Percentiles rank a stretch among this genome's conserved stretches.
Conservation (phyloP, 2,329 filamentous ascomycete genomes). For the Mariannaea sp. region DNA sequence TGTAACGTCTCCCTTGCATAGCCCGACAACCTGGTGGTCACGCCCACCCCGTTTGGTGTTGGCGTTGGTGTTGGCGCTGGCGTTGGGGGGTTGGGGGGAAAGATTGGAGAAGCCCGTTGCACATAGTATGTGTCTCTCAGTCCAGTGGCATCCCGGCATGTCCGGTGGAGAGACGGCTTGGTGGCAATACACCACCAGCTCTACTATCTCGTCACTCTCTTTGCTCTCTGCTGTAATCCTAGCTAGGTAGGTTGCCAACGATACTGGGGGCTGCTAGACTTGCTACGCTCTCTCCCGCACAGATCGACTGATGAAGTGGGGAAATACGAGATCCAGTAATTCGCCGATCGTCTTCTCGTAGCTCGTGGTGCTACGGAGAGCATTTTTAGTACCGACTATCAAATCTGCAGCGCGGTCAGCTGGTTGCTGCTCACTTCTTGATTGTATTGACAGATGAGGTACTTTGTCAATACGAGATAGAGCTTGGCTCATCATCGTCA, state of each 20-base stretch:
- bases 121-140: too few species aligned
- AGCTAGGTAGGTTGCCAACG: too few species aligned
- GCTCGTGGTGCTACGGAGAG: slow-evolving; percentile 28
- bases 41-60: too few species aligned
- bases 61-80: too few species aligned
- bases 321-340: slow-evolving; percentile 36
- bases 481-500: not conserved
- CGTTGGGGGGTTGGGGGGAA: too few species aligned
- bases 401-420: not conserved
- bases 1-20: too few species aligned
- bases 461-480: not conserved
- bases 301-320: slow-evolving; percentile 28
- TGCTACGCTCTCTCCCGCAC: not conserved
- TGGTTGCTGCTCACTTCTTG: not conserved
- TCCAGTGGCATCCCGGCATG: not conserved
- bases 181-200: not conserved
- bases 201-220: too few species aligned
- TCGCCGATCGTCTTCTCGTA: slow-evolving; percentile 34
- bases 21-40: too few species aligned
- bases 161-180: not conserved
- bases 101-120: too few species aligned
- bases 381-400: not conserved
- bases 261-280: not conserved
- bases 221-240: too few species aligned
- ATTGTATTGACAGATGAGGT: not conserved